phyloP scores from a whole-genome alignment of 2,329 filamentous ascomycete species.

The Xenoacremonium recifei region DNA sequence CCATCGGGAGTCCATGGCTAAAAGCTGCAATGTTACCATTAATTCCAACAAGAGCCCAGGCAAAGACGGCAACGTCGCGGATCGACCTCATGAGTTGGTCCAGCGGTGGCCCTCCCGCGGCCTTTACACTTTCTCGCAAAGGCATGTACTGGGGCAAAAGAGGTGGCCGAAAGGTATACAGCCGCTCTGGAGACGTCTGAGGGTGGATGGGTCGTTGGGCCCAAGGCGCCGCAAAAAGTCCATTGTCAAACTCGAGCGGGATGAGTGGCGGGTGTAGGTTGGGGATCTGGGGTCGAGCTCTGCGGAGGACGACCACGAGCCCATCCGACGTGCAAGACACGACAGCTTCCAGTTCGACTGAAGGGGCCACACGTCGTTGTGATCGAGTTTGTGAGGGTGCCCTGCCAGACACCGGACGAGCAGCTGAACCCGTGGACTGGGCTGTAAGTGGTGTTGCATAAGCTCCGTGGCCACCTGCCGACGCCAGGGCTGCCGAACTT shows the following conservation, averaged over 20 bases:
- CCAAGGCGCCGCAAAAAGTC: constrained; percentile 80
- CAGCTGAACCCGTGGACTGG: constrained; percentile 6
- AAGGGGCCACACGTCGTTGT: constrained; percentile 30
- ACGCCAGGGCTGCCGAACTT: constrained; percentile 10
- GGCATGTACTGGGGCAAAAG: constrained; percentile 45
- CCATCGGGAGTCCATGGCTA: constrained; percentile 58
- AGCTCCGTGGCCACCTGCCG: constrained; percentile 3
- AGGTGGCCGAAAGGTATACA: constrained; percentile 26
- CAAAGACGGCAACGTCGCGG: constrained; percentile 82
- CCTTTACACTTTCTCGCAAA: constrained; percentile 41
- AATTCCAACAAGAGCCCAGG: constrained; percentile 78
- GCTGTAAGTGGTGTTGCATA: constrained; percentile 19
- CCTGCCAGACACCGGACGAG: constrained; percentile 2
- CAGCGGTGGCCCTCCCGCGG: constrained; percentile 51
- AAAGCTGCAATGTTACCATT: constrained; percentile 71
- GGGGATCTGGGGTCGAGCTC: constrained; percentile 69
- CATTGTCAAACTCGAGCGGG: constrained; percentile 52
- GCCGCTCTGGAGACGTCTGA: constrained; percentile 37
- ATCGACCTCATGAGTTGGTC: constrained; percentile 76
- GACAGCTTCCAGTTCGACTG: constrained; percentile 81
- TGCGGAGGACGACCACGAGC: constrained; percentile 75
- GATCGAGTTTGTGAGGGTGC: constrained; percentile 4
- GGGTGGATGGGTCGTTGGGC: constrained; percentile 62
- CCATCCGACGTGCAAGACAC: constrained; percentile 89
- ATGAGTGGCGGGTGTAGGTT: constrained; percentile 47